Evolutionary conservation across 75 land plant genomes (phyloP).

Genomic region (Picea sitchensis): DNA sequence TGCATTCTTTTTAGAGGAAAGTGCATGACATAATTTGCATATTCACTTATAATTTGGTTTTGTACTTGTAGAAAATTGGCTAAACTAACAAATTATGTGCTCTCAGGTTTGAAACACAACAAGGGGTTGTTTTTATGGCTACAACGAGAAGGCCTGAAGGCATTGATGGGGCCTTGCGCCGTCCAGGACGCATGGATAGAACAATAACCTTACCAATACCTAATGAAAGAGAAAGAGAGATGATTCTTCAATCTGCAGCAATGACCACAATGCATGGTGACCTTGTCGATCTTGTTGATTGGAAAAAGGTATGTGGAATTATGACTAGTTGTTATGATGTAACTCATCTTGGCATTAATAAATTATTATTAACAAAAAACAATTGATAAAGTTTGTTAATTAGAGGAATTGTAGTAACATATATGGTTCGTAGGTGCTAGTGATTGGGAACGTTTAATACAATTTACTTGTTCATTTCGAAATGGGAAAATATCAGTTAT

Average conservation of each 20-base stretch:
- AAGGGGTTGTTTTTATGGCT: conserved; percentile 96
- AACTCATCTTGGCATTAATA: not conserved
- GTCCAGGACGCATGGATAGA: conserved; percentile 99
- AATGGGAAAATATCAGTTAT: no score
- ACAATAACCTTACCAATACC: conserved; percentile 78
- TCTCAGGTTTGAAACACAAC: conserved; percentile 91
- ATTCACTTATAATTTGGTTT: no score
- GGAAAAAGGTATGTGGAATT: conserved; percentile 65
- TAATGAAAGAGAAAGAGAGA: conserved; percentile 77
- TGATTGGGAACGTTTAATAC: not conserved
- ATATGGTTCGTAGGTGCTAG: not conserved
- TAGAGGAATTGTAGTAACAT: not conserved
- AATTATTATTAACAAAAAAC: not conserved
- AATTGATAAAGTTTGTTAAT: not conserved
- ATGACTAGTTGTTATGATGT: not conserved
- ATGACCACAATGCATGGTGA: conserved; percentile 66
- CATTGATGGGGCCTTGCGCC: conserved; percentile 86
- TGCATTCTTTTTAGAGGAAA: no score
- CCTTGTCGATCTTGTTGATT: conserved; percentile 69
- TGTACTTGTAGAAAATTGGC: no score
- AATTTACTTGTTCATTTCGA: not conserved
- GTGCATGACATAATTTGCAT: no score
- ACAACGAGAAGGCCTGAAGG: conserved; percentile 69
- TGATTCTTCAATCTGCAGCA: conserved; percentile 62
- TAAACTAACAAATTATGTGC: not conserved